Base-by-base conservation (phyloP, 768 basidiomycete genomes). In the Leccinum boreale region DNA sequence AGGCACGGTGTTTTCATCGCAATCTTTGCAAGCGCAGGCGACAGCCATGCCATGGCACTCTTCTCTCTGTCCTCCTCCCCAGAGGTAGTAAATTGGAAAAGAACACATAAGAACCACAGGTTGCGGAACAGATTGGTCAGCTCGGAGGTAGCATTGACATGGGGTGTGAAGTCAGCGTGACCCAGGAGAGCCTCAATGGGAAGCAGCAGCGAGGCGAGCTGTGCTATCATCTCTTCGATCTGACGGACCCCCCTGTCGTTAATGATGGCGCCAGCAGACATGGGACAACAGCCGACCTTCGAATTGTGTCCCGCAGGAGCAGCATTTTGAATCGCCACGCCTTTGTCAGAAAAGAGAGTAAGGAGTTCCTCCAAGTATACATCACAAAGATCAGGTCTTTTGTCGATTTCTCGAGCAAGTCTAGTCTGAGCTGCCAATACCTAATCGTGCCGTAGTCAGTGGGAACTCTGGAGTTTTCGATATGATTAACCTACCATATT, bases 91-190 rank as follows among this genome's bases (percentile, higher is more conserved):
- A 98, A 90, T 21, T 87, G 83, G 65, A 96, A 94, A 15, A 96
- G 81, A 24, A 90, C 83, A 68, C 92, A 94, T 19, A 98, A 74
- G 73, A 95, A 94, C 96, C 96, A 99, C 74, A 94, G 80, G 66
- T 92, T 94, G 46, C 94, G 84, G 81, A 97, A 98, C 21, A 93
- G 76, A 5, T 85, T 77, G 11, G 89, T 85, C 12, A 92, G 69
- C 23, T 85, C 85, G 5, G 84, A 67, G 1, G 85, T 78, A 19
- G 85, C 73, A 26, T 79, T 72, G 17, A 77, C 53, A 33, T 85
- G 81, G 2, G 89, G 84, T 47, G 81, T 78, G 70, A 89, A 90
- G 58, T 87, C 84, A 14, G 73, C 64, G 64, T 94, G 91, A 33
- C 79, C 75, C 23, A 99, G 79, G 23, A 97, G 80, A 1, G 92